These are phyloP conservation scores for Globisporangium ultimum DNA, from an alignment of 352 stramenopile genomes.

Conservation along the genomic window DNA sequence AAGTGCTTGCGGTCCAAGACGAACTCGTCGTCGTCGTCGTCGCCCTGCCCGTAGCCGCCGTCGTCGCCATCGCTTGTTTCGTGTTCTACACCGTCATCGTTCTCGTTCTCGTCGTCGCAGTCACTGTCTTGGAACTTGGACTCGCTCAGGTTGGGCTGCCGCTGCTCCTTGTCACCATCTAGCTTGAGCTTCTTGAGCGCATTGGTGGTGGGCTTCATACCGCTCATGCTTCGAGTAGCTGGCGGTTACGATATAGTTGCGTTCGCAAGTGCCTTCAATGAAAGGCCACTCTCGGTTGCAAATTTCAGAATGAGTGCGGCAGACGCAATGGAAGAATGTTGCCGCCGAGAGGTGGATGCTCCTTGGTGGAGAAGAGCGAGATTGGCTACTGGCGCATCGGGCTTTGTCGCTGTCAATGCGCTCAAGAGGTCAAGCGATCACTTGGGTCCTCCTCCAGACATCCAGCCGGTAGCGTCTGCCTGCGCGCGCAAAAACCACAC, in stretches of 20 bases:
- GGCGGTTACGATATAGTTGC: constrained; percentile 6
- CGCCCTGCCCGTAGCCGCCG: not conserved
- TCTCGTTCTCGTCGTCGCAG: not conserved
- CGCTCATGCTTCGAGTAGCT: not conserved
- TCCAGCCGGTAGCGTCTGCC: not conserved
- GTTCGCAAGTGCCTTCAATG: not conserved
- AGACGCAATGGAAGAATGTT: not conserved
- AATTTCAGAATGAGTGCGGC: constrained; percentile 3
- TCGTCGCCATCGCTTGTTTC: constrained; percentile 12
- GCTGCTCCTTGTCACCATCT: not conserved
- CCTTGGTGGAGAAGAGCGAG: not conserved
- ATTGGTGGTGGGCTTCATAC: not conserved
- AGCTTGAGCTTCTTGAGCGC: constrained; percentile 8
- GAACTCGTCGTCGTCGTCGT: constrained; percentile 29
- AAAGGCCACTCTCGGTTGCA: constrained; percentile 1
- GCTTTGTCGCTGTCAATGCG: not conserved
- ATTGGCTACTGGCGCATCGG: not conserved
- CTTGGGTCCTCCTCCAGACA: not conserved
- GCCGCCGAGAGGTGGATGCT: not conserved
- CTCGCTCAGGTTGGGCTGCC: not conserved
- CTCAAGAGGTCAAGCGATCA: no score
- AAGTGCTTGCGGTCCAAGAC: constrained; percentile 68
- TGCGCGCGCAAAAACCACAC: not conserved
- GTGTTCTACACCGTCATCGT: not conserved
- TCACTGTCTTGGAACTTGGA: constrained; percentile 6